Percentiles rank a stretch among this genome's conserved stretches.
Conservation (phyloP, 768 basidiomycete species). For the Lentinula edodes region DNA sequence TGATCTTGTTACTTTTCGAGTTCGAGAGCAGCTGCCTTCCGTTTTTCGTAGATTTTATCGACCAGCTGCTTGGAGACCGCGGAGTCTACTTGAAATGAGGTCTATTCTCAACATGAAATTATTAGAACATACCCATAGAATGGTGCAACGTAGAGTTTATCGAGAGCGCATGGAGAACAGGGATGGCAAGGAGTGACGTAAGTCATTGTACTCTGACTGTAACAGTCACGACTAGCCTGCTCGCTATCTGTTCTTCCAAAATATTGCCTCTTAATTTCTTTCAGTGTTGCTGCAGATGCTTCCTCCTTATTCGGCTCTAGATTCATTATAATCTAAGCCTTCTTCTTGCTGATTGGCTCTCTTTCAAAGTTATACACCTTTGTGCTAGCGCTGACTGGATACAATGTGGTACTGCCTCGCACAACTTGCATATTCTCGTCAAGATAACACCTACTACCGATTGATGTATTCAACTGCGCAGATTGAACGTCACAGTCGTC, state of each 20-base stretch:
- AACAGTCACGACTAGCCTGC: background rate
- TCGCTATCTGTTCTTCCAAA: background rate
- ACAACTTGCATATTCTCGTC: too few species aligned
- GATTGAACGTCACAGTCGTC: background rate
- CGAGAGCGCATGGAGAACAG: background rate
- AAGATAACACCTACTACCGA: too few species aligned
- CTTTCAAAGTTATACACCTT: too few species aligned
- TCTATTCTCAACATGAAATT: background rate
- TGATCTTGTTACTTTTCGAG: conserved; percentile 73
- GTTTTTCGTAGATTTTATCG: conserved; percentile 95
- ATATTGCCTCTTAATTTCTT: too few species aligned
- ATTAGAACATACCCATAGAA: conserved; percentile 21
- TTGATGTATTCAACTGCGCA: too few species aligned
- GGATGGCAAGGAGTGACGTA: background rate
- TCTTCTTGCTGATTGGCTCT: too few species aligned
- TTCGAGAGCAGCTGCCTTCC: conserved; percentile 92
- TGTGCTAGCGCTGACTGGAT: too few species aligned
- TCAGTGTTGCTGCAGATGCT: too few species aligned
- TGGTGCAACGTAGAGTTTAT: background rate
- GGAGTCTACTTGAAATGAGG: conserved; percentile 41
- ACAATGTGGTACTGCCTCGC: too few species aligned
- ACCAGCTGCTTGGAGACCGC: conserved; percentile 75
- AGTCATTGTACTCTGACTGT: background rate
- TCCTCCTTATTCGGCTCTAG: too few species aligned
- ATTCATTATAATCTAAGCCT: too few species aligned